Percentiles rank a stretch among this genome's conserved stretches.
Evolutionary conservation across 129 eudicot species (phyloP).

Genomic region (Erigeron canadensis): DNA sequence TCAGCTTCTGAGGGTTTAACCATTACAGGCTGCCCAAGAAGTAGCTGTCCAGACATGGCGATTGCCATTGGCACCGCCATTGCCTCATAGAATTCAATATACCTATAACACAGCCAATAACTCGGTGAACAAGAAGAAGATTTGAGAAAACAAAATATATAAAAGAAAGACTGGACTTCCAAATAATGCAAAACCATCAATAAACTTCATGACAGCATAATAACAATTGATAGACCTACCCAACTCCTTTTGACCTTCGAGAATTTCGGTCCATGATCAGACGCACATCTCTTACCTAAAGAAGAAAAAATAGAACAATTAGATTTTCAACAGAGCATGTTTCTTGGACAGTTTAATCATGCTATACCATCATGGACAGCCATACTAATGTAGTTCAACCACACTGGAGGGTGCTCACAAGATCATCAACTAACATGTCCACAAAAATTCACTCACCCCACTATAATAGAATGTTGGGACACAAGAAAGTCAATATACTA

Average conservation of each 20-base stretch:
- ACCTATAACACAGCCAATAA: background rate
- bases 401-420: conserved; percentile 1
- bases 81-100: conserved; percentile 32
- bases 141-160: no score
- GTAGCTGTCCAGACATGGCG: conserved; percentile 79
- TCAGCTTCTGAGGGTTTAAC: conserved; percentile 97
- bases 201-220: background rate
- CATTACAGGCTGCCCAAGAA: conserved; percentile 92
- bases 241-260: conserved; percentile 94
- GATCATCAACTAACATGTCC: conserved; percentile 27
- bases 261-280: conserved; percentile 92
- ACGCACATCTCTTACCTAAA: conserved; percentile 89
- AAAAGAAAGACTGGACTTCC: background rate
- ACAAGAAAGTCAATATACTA: conserved; percentile 5
- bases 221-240: conserved; percentile 45
- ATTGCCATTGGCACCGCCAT: conserved; percentile 91
- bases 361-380: background rate
- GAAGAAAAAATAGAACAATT: conserved; percentile 12
- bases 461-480: conserved; percentile 41
- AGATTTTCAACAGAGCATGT: background rate
- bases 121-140: no score
- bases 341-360: background rate
- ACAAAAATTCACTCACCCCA: conserved; percentile 45
- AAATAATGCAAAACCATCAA: background rate
- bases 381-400: background rate